Conservation (phyloP, 2,329 filamentous ascomycete species). For the Exophiala phaeomuriformis region DNA sequence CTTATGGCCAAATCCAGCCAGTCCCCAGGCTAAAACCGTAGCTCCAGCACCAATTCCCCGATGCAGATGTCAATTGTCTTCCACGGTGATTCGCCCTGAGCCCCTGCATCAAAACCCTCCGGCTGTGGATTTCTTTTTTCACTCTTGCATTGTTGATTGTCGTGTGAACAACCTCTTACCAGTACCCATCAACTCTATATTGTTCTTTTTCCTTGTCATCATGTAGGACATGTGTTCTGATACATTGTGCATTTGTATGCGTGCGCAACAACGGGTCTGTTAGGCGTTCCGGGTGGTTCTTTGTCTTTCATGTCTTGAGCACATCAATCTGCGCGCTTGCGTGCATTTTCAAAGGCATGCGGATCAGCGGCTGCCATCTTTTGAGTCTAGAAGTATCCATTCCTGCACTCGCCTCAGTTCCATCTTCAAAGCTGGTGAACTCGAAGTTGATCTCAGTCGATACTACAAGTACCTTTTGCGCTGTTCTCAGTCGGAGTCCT, state of each 20-base stretch:
- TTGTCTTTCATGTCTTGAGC: not conserved
- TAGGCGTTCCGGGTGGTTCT: not conserved
- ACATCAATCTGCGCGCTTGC: not conserved
- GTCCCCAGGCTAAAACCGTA: not conserved
- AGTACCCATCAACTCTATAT: not conserved
- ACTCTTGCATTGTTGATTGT: not conserved
- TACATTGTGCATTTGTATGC: not conserved
- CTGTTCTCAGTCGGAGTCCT: not conserved
- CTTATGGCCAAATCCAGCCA: not conserved
- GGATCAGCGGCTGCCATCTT: not conserved
- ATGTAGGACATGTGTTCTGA: not conserved
- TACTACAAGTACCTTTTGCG: no score
- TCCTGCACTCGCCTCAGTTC: not conserved
- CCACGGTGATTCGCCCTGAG: constrained; percentile 3
- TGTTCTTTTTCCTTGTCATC: not conserved
- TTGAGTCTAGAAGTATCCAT: not conserved
- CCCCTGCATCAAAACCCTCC: constrained; percentile 2
- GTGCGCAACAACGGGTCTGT: not conserved
- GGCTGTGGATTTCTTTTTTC: not conserved
- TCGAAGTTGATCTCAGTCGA: not conserved
- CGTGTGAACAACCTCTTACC: not conserved
- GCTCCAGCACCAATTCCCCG: not conserved
- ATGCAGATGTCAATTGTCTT: constrained; percentile 1
- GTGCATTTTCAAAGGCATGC: not conserved
- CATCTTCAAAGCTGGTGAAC: not conserved